These are phyloP conservation scores for Aspergillus hiratsukae DNA, from an alignment of 2,329 filamentous ascomycete species.

Conservation along the genomic window DNA sequence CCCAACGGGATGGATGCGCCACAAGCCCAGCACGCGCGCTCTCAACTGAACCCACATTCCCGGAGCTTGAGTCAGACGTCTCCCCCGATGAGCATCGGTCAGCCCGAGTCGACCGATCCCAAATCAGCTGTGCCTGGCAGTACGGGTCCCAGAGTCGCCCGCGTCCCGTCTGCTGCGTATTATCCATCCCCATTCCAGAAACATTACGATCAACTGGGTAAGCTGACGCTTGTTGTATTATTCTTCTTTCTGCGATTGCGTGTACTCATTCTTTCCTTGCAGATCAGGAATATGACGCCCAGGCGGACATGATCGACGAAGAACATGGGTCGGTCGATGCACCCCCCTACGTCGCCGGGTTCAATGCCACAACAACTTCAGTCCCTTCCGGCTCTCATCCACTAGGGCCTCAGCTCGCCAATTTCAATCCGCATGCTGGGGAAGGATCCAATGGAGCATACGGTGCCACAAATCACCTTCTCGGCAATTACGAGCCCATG, in stretches of 20 bases:
- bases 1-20: constrained; percentile 57
- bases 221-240: constrained; percentile 55
- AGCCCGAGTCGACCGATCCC: constrained; percentile 32
- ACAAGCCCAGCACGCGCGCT: constrained; percentile 41
- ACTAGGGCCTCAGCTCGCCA: constrained; percentile 41
- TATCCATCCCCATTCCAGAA: constrained; percentile 88
- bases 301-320: constrained; percentile 83
- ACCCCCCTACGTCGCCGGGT: constrained; percentile 59
- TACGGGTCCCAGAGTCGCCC: constrained; percentile 25
- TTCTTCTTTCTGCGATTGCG: constrained; percentile 53
- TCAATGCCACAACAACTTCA: constrained; percentile 36
- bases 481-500: constrained; percentile 76
- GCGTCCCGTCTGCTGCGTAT: constrained; percentile 52
- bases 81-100: constrained; percentile 33
- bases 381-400: constrained; percentile 38
- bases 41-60: constrained; percentile 42
- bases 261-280: constrained; percentile 56
- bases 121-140: constrained; percentile 30
- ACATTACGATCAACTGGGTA: constrained; percentile 93
- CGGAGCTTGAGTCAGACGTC: constrained; percentile 31
- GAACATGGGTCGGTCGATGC: constrained; percentile 66
- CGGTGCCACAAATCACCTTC: constrained; percentile 48
- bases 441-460: constrained; percentile 39
- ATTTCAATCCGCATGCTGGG: constrained; percentile 33
- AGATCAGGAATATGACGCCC: constrained; percentile 97